Conservation (phyloP, 148 eudicot genomes). For the Diospyros lotus region DNA sequence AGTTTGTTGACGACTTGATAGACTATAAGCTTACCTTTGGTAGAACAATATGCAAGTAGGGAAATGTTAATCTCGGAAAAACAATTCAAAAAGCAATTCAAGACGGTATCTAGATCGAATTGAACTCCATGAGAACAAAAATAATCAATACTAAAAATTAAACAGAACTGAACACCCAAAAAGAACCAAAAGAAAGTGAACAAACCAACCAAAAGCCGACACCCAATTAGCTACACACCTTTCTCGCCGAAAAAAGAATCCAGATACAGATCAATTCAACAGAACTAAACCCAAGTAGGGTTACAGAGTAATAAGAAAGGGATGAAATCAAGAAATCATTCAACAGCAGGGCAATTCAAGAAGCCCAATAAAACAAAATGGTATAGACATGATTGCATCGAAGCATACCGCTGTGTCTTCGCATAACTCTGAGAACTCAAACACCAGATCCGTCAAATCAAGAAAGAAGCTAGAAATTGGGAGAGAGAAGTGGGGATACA, state of each 20-base stretch:
- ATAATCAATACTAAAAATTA: neutral
- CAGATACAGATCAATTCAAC: neutral
- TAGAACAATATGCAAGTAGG: neutral
- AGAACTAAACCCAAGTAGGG: neutral
- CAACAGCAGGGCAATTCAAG: neutral
- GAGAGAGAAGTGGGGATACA: constrained; percentile 3
- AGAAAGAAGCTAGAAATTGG: neutral
- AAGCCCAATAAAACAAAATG: neutral
- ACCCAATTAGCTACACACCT: neutral
- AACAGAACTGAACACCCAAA: neutral
- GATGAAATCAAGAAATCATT: neutral
- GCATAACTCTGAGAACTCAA: neutral
- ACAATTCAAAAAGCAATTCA: neutral
- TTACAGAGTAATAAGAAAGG: neutral
- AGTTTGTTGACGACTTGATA: too few species aligned
- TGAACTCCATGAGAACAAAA: neutral
- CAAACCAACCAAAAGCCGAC: neutral
- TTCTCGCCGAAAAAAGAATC: neutral
- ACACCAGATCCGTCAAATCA: constrained; percentile 9
- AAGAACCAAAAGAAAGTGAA: neutral
- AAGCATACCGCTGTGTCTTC: neutral
- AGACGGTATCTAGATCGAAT: neutral
- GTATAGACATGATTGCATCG: neutral
- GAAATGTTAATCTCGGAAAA: neutral
- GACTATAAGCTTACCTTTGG: too few species aligned